Percentiles rank a stretch among this genome's conserved stretches.
phyloP scores from a whole-genome alignment of 148 eudicot genomes.

The Heliamphora exappendiculata region DNA sequence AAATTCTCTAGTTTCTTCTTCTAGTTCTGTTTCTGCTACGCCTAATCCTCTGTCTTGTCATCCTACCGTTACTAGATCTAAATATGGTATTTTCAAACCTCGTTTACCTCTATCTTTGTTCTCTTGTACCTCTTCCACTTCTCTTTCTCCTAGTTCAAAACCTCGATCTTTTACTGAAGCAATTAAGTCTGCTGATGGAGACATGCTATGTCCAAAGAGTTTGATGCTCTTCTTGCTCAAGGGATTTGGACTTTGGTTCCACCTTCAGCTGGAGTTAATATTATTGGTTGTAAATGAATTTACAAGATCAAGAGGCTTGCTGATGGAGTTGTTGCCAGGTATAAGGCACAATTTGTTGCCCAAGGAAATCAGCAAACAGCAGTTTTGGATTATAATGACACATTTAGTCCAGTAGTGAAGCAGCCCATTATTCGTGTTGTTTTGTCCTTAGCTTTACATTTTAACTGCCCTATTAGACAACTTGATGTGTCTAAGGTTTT shows the following conservation, averaged over 20 bases:
- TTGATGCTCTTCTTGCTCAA: background rate
- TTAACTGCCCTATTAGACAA: background rate
- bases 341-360: background rate
- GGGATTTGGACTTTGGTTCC: background rate
- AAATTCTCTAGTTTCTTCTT: background rate
- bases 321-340: background rate
- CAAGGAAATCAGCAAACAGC: background rate
- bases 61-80: background rate
- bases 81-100: background rate
- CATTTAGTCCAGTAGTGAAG: background rate
- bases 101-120: no score
- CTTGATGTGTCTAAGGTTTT: background rate
- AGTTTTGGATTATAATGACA: background rate
- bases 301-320: background rate
- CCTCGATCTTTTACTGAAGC: background rate
- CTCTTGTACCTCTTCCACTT: background rate
- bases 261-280: background rate
- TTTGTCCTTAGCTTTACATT: background rate
- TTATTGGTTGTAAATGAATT: background rate
- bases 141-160: background rate
- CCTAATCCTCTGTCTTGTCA: background rate
- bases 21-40: accelerated
- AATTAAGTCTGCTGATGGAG: background rate
- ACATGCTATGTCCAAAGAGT: background rate
- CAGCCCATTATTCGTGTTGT: background rate